These are phyloP conservation scores for Sextonia rubra DNA, from an alignment of 164 flowering plant species.

Conservation along the genomic window DNA sequence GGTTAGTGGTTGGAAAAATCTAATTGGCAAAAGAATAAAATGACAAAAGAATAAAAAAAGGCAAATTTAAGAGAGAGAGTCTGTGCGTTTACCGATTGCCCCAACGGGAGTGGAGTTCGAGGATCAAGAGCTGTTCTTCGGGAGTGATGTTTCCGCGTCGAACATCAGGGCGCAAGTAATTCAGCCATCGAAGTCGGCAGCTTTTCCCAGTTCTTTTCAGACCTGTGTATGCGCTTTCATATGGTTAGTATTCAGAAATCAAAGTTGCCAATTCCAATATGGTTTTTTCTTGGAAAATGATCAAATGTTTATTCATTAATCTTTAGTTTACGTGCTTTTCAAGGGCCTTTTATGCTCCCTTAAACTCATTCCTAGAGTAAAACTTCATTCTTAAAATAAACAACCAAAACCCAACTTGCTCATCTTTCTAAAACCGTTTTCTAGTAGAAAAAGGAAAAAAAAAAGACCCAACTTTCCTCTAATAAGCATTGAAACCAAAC, in stretches of 20 bases:
- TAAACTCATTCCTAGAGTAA: background rate
- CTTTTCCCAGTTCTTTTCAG: constrained; percentile 72
- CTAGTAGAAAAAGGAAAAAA: background rate
- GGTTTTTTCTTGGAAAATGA: background rate
- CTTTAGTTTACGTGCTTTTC: background rate
- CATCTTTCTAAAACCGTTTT: background rate
- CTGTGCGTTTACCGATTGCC: constrained; percentile 46
- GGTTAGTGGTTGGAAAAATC: too few species aligned
- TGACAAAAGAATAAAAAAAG: background rate
- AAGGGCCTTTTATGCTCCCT: background rate
- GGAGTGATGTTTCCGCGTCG: constrained; percentile 75
- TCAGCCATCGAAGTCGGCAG: constrained; percentile 75
- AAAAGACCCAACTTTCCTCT: too few species aligned
- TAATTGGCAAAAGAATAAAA: too few species aligned
- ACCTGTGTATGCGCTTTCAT: constrained; percentile 29
- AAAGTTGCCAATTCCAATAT: background rate
- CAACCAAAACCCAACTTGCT: background rate
- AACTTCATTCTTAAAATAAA: background rate
- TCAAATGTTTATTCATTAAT: too few species aligned
- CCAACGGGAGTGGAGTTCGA: constrained; percentile 68
- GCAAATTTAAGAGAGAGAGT: background rate
- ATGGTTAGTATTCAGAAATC: background rate
- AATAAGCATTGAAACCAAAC: too few species aligned
- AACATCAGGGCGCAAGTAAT: constrained; percentile 74
- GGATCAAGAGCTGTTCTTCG: constrained; percentile 71